Evolutionary conservation across 2,329 filamentous ascomycete genomes (phyloP).

Genomic region (Alternaria triticina): DNA sequence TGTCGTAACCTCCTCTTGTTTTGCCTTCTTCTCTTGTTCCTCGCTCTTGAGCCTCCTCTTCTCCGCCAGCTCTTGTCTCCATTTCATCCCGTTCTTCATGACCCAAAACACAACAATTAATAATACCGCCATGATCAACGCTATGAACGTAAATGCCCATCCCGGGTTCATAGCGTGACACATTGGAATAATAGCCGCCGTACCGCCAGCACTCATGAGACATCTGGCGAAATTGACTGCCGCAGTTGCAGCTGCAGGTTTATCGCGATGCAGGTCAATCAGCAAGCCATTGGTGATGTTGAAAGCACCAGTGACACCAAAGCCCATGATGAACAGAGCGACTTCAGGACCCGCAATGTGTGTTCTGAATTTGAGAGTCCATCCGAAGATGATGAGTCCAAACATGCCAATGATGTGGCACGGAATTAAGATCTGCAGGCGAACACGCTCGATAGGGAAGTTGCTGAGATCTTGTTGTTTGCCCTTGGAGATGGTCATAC

Average conservation of each 20-base stretch:
- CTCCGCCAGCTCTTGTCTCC: constrained; percentile 33
- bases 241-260: constrained; percentile 51
- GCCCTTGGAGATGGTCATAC: constrained; percentile 66
- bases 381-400: constrained; percentile 50
- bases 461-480: constrained; percentile 60
- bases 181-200: constrained; percentile 51
- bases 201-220: constrained; percentile 44
- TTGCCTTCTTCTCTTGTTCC: not conserved
- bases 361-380: constrained; percentile 48
- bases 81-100: constrained; percentile 40
- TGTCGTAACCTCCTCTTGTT: not conserved
- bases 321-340: constrained; percentile 61
- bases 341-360: constrained; percentile 51
- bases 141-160: constrained; percentile 55
- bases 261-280: constrained; percentile 51
- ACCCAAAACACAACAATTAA: constrained; percentile 37
- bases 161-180: constrained; percentile 52
- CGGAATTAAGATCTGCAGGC: constrained; percentile 50
- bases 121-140: constrained; percentile 33
- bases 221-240: constrained; percentile 48
- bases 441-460: constrained; percentile 58
- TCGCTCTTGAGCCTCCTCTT: constrained; percentile 19
- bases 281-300: constrained; percentile 55
- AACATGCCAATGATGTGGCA: constrained; percentile 43
- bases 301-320: constrained; percentile 61